Evolutionary conservation across 805 yeast genomes (phyloP), one percentile per base, ranked within the genome.

Genomic region (Kuraishia cidri): DNA sequence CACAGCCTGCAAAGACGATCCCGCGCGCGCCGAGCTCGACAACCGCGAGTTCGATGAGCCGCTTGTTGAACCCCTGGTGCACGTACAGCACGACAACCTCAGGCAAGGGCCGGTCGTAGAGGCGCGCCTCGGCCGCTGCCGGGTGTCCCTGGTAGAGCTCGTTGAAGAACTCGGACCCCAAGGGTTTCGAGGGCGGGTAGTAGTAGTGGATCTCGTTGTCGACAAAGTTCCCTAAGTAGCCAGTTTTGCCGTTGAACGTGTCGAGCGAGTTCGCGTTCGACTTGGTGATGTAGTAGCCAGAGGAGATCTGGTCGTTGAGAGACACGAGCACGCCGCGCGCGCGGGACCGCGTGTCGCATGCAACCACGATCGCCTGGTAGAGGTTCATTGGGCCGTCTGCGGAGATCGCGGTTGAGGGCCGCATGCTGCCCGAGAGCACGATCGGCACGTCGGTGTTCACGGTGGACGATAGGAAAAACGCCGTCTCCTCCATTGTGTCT

Each of bases 381-480:
- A 79, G 54, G 50, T 79, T 79, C 75, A 78, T 76, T 5, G 82
- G 78, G 3, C 85, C 85, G 48, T 79, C 87, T 2, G 82, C 75
- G 2, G 81, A 73, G 26, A 79, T 68, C 25, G 79, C 72, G 3
- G 82, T 74, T 6, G 80, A 70, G 1, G 87, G 87, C 46, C 85
- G 65, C 87, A 79, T 79, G 5, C 81, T 72, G 2, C 87, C 87
- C 31, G 81, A 77, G 49, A 79, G 57, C 4, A 77, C 84, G 33
- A 79, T 69, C 4, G 83, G 83, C 7, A 16, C 21, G 26, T 41
- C 55, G 42, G 19, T 33, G 24, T 56, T 47, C 22, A 69, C 44
- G 7, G 73, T 64, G 33, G 68, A 54, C 39, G 75, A 79, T 24
- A 76, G 53, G 48, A 76, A 76, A 46, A 76, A 75, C 0, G 81